phyloP scores from a whole-genome alignment of 352 stramenopile species.

The Globisporangium cylindrosporum region DNA sequence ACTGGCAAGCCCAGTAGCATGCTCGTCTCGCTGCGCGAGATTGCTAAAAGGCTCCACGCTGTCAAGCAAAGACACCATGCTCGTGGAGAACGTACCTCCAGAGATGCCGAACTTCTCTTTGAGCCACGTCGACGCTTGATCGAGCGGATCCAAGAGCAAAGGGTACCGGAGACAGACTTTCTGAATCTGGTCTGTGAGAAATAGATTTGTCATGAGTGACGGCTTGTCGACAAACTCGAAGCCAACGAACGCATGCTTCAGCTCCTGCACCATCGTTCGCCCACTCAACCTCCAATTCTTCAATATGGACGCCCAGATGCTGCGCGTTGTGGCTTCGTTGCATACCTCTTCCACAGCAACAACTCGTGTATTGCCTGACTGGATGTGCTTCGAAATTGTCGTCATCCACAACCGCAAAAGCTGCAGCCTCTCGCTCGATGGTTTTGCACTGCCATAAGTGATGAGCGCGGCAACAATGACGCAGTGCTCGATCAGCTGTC shows the following conservation, averaged over 20 bases:
- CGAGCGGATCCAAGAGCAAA: constrained; percentile 53
- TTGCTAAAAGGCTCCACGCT: background rate
- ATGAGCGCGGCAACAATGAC: constrained; percentile 30
- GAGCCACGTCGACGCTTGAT: constrained; percentile 32
- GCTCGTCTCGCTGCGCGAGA: constrained; percentile 12
- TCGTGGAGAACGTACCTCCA: constrained; percentile 2
- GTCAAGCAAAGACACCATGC: background rate
- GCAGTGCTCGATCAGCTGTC: constrained; percentile 35
- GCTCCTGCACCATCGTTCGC: constrained; percentile 20
- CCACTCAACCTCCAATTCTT: constrained; percentile 32
- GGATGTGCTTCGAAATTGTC: constrained; percentile 10
- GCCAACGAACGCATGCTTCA: constrained; percentile 36
- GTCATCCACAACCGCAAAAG: constrained; percentile 24
- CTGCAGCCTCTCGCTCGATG: constrained; percentile 22
- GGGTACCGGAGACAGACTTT: constrained; percentile 45
- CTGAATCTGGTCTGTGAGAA: constrained; percentile 46
- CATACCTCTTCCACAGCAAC: constrained; percentile 1
- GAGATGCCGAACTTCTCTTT: constrained; percentile 25
- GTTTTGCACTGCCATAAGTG: constrained; percentile 28
- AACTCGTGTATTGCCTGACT: background rate
- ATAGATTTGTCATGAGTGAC: constrained; percentile 39
- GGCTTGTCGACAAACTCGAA: constrained; percentile 17
- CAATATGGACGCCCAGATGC: constrained; percentile 13
- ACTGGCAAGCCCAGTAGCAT: background rate
- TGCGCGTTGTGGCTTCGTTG: background rate